Evolutionary conservation across 441 rosid species (phyloP).

Genomic region (Gossypium schwendimanii): DNA sequence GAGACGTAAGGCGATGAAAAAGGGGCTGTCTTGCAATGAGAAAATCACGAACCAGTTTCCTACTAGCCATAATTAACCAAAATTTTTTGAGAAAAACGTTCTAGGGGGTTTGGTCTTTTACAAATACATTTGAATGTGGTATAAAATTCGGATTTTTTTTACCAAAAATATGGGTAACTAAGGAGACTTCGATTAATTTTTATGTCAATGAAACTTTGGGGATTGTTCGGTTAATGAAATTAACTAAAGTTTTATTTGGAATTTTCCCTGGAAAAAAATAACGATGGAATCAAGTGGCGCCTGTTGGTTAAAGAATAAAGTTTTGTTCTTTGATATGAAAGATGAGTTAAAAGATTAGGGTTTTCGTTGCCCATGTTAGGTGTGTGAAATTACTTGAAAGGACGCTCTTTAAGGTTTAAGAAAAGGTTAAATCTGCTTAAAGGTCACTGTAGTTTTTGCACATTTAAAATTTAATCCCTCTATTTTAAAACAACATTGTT

Average conservation of each 20-base stretch:
- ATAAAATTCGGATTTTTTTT: not conserved
- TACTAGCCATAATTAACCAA: constrained; percentile 58
- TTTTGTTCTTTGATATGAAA: not conserved
- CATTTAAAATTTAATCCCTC: too few species aligned
- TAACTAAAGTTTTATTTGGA: not conserved
- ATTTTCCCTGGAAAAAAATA: not conserved
- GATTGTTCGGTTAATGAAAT: not conserved
- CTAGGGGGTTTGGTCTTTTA: constrained; percentile 26
- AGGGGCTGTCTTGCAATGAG: constrained; percentile 43
- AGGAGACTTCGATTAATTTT: not conserved
- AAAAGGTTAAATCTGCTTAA: not conserved
- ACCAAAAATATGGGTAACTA: not conserved
- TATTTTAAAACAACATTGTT: not conserved
- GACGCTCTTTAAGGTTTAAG: not conserved
- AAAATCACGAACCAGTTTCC: constrained; percentile 68
- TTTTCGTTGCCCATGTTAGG: not conserved
- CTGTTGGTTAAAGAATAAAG: not conserved
- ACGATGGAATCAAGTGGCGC: not conserved
- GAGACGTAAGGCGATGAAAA: constrained; percentile 27
- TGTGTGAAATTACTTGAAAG: not conserved
- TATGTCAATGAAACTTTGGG: not conserved
- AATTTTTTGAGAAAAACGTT: not conserved
- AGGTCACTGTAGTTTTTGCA: too few species aligned
- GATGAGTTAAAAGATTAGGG: not conserved
- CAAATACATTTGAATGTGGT: not conserved